Evolutionary conservation across 768 basidiomycete genomes (phyloP).

Genomic region (Podaxis sp.): DNA sequence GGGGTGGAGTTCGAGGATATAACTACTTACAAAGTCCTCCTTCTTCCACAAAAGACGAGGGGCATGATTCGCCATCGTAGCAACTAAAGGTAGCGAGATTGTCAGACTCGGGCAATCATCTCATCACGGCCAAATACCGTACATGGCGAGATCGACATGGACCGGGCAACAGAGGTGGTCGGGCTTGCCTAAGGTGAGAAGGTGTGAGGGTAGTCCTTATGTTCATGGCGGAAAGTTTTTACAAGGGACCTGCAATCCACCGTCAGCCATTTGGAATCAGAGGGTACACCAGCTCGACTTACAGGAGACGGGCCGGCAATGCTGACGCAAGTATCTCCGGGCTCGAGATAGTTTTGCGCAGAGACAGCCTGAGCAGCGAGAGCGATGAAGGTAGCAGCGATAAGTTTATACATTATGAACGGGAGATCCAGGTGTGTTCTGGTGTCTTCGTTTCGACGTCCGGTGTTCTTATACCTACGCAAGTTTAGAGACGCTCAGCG

Average conservation of each 20-base stretch:
- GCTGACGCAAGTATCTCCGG: conserved; percentile 5
- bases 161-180: conserved; percentile 21
- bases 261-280: not conserved
- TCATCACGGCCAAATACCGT: not conserved
- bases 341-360: not conserved
- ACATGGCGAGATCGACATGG: conserved; percentile 19
- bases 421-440: not conserved
- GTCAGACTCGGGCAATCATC: not conserved
- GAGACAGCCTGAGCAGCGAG: not conserved
- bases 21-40: conserved; percentile 19
- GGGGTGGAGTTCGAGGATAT: not conserved
- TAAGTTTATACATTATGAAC: not conserved
- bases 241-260: not conserved
- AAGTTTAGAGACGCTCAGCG: not conserved
- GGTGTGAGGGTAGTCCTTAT: not conserved
- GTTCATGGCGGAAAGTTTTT: not conserved
- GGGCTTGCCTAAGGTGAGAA: conserved; percentile 13
- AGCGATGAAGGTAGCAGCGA: not conserved
- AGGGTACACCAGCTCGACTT: not conserved
- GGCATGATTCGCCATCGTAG: conserved; percentile 17
- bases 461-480: not conserved
- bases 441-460: not conserved
- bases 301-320: conserved; percentile 12
- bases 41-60: conserved; percentile 17
- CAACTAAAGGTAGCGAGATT: conserved; percentile 6